Conservation (phyloP, 371 early-diverging fungal species). For the Rhizopus arrhizus region DNA sequence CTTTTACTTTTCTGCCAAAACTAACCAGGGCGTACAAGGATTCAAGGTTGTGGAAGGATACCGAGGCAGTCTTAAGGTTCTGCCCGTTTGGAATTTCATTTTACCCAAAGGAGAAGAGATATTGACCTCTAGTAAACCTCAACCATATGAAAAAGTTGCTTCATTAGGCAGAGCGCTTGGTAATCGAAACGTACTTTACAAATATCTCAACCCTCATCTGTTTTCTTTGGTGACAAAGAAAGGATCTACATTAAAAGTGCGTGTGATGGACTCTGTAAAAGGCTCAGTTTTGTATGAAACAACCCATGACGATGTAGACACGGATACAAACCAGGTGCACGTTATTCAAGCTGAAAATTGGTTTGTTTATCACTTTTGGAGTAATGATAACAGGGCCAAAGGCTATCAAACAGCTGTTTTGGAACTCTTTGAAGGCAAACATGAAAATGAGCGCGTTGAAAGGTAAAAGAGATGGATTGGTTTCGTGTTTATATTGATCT, state of each 20-base stretch:
- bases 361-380: slow-evolving; percentile 90
- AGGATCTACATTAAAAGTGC: slow-evolving; percentile 51
- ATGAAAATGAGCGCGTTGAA: slow-evolving; percentile 71
- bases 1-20: slow-evolving; percentile 62
- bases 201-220: slow-evolving; percentile 93
- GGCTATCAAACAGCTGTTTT: slow-evolving; percentile 73
- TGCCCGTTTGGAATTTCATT: slow-evolving; percentile 62
- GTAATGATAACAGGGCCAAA: slow-evolving; percentile 56
- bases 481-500: too few relatives aligned
- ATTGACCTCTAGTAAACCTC: slow-evolving; percentile 46
- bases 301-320: slow-evolving; percentile 67
- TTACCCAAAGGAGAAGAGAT: slow-evolving; percentile 63
- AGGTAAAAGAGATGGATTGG: slow-evolving; percentile 47
- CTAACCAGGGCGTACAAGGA: slow-evolving; percentile 46
- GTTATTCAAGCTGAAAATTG: slow-evolving; percentile 82
- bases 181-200: slow-evolving; percentile 92
- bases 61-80: slow-evolving; percentile 54
- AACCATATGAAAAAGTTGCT: slow-evolving; percentile 66
- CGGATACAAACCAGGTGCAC: slow-evolving; percentile 58
- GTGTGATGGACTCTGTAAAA: slow-evolving; percentile 85
- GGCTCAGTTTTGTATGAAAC: slow-evolving; percentile 80
- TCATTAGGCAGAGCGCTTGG: slow-evolving; percentile 91
- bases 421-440: slow-evolving; percentile 84
- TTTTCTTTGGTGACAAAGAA: slow-evolving; percentile 66
- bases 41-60: slow-evolving; percentile 57